Base-by-base conservation (phyloP, 345 rosid species). In the Kandelia obovata region DNA sequence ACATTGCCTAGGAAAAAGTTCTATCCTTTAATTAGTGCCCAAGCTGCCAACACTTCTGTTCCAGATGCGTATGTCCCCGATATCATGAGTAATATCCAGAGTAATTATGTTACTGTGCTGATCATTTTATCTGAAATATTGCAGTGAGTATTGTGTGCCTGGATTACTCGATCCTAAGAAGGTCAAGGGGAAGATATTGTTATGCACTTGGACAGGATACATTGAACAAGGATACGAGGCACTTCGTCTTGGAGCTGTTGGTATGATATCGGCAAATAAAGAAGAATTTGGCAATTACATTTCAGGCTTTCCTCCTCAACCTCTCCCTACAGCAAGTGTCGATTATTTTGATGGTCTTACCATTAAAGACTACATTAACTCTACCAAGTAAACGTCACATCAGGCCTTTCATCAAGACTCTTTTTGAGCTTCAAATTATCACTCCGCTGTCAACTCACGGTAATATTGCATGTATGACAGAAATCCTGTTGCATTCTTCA, bases 171-270 rank as follows among this genome's bases (percentile, higher is more conserved):
- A 92, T 73, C 83, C 86, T 0, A 17, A 37, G 66, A 87, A 79
- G 76, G 93, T 73, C 8, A 79, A 75, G 19, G 96, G 93, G 56
- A 94, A 88, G 83, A 86, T 89, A 58, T 27, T 89, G 73, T 68
- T 83, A 7, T 87, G 91, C 67, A 53, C 82, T 21, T 21, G 21
- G 21, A 21, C 21, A 21, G 21, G 21, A 21, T 21, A 21, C 21
- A 21, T 21, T 21, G 21, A 21, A 3, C 74, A 79, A 30, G 87
- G 88, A 2, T n/a, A 28, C 1, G 61, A 62, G 17, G 88, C 81
- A 61, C 49, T 69, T 9, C 64, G 55, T 11, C 86, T 83, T 0
- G 88, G 90, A 0, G 95, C 87, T 0, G 83, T 70, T 1, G 89
- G 89, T 55, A 82, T 87, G 88, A 77, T 87, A 61, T 70, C 85